Evolutionary conservation across 495 filamentous ascomycete genomes (phyloP).

Genomic region (Schizothecium vesticola): DNA sequence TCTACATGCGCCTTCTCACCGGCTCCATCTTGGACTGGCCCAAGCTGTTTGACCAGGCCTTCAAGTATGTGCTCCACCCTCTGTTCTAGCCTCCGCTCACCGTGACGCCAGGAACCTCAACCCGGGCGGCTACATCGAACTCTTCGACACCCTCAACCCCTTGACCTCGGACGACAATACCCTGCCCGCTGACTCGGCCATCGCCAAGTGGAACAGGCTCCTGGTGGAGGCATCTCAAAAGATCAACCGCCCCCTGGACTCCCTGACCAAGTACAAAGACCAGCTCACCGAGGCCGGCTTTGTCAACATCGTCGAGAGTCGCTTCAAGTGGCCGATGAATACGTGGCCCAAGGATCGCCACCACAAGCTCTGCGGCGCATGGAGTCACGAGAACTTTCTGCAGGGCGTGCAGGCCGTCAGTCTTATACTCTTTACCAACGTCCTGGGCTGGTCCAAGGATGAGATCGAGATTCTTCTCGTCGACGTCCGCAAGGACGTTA

Average conservation of each 20-base stretch:
- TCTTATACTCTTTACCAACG: slow-evolving; percentile 27
- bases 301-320: slow-evolving; percentile 18
- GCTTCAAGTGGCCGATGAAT: slow-evolving; percentile 34
- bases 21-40: slow-evolving; percentile 43
- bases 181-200: slow-evolving; percentile 17
- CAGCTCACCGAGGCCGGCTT: slow-evolving; percentile 26
- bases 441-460: slow-evolving; percentile 21
- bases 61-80: background rate
- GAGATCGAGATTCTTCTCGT: slow-evolving; percentile 25
- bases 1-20: slow-evolving; percentile 41
- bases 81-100: background rate
- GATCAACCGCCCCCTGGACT: slow-evolving; percentile 18
- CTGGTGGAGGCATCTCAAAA: slow-evolving; percentile 25
- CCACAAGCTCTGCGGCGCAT: slow-evolving; percentile 40
- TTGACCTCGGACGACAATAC: slow-evolving; percentile 23
- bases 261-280: slow-evolving; percentile 6
- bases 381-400: slow-evolving; percentile 6
- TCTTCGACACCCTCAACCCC: slow-evolving; percentile 18
- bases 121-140: slow-evolving; percentile 37
- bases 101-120: slow-evolving; percentile 20
- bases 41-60: slow-evolving; percentile 31
- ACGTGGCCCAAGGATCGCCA: slow-evolving; percentile 44
- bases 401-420: slow-evolving; percentile 21
- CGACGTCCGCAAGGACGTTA: slow-evolving; percentile 22
- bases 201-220: slow-evolving; percentile 22